Conservation (phyloP, 768 basidiomycete species). For the Nidularia sp. region DNA sequence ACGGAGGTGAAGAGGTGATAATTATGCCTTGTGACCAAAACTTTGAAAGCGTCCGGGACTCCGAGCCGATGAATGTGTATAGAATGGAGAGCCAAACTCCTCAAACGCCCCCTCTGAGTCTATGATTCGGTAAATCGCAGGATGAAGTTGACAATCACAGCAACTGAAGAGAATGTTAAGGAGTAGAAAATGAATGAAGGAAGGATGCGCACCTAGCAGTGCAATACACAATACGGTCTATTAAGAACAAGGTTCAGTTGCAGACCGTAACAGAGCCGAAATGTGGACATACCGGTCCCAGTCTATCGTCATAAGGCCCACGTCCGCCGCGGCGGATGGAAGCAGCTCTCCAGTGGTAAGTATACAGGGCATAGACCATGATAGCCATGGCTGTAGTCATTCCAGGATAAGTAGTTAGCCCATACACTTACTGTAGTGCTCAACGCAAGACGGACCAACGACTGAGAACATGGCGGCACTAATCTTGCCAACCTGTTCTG, state of each 20-base stretch:
- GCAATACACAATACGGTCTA: conserved; percentile 83
- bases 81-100: neutral
- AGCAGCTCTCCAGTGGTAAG: conserved; percentile 94
- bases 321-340: conserved; percentile 89
- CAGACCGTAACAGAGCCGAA: neutral
- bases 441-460: conserved; percentile 68
- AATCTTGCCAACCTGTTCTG: conserved; percentile 79
- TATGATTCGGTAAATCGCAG: conserved; percentile 62
- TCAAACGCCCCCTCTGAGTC: neutral
- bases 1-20: too few species aligned
- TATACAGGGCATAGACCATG: conserved; percentile 93
- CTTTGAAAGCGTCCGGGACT: too few species aligned
- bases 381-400: conserved; percentile 85
- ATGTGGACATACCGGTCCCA: conserved; percentile 68
- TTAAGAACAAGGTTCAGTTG: conserved; percentile 7
- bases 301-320: conserved; percentile 94
- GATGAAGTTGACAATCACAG: conserved; percentile 81
- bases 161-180: conserved; percentile 41
- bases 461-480: conserved; percentile 95
- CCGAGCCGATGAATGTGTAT: conserved; percentile 7
- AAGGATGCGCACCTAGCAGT: conserved; percentile 55
- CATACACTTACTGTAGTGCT: too few species aligned
- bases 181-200: neutral
- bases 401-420: too few species aligned
- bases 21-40: too few species aligned